phyloP scores from a whole-genome alignment of 352 stramenopile species.

The Aphanomyces astaci region DNA sequence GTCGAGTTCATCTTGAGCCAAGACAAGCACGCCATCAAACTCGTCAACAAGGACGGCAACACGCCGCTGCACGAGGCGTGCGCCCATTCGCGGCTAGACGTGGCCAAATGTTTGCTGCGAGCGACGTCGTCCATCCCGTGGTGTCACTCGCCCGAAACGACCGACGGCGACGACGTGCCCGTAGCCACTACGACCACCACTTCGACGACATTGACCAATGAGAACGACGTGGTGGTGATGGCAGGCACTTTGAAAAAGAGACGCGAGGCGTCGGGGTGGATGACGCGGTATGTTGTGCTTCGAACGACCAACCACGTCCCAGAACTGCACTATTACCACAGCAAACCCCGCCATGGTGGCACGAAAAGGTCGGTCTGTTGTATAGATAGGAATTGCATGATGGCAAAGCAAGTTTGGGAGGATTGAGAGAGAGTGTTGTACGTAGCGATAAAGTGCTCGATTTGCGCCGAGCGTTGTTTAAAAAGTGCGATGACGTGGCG shows the following conservation, averaged over 20 bases:
- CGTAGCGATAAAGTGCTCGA: constrained; percentile 56
- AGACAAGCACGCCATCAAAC: constrained; percentile 31
- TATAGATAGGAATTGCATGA: too few relatives aligned
- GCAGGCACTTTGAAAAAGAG: constrained; percentile 63
- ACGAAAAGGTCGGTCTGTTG: neutral
- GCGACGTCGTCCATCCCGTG: neutral
- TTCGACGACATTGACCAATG: constrained; percentile 19
- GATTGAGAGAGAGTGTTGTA: too few relatives aligned
- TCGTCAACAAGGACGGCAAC: constrained; percentile 45
- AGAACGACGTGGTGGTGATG: constrained; percentile 28
- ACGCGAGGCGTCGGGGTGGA: constrained; percentile 72
- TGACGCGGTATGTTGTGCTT: constrained; percentile 67
- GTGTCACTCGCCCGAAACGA: neutral
- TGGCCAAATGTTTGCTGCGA: constrained; percentile 48
- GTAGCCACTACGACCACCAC: neutral
- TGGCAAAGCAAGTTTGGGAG: too few relatives aligned
- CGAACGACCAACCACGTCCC: constrained; percentile 32
- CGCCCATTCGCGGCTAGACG: constrained; percentile 52
- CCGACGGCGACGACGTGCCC: neutral
- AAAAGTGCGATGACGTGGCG: constrained; percentile 68
- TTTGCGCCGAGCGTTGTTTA: constrained; percentile 54
- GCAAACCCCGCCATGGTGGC: constrained; percentile 27
- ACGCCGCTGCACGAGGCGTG: constrained; percentile 69
- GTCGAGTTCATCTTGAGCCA: constrained; percentile 65
- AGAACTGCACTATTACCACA: constrained; percentile 61